Percentiles rank a stretch among this genome's conserved stretches.
phyloP scores from a whole-genome alignment of 2,329 filamentous ascomycete genomes.

The Periconia digitata region DNA sequence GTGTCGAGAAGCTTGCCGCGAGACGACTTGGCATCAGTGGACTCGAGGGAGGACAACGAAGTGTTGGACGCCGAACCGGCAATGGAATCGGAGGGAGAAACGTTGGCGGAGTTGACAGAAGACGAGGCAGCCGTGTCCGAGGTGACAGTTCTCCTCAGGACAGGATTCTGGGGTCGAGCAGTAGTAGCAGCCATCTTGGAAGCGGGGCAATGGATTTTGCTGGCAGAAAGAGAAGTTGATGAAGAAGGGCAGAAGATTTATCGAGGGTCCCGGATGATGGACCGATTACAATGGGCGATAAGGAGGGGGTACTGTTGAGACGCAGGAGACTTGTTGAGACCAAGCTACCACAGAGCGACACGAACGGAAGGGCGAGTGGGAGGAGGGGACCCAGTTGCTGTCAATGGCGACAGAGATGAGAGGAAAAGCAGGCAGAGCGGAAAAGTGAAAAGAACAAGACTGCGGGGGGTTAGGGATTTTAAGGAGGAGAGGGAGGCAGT shows the following conservation, averaged over 20 bases:
- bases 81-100: slow-evolving; percentile 62
- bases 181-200: slow-evolving; percentile 47
- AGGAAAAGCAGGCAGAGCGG: neutral
- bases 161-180: slow-evolving; percentile 54
- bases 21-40: slow-evolving; percentile 54
- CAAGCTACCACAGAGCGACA: neutral
- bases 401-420: neutral
- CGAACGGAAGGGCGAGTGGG: neutral
- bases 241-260: neutral
- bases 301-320: slow-evolving; percentile 7
- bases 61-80: slow-evolving; percentile 75
- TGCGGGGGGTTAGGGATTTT: slow-evolving; percentile 6
- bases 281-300: slow-evolving; percentile 1
- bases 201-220: neutral
- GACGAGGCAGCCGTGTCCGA: slow-evolving; percentile 57
- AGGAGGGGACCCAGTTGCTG: neutral
- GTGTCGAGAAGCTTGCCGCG: slow-evolving; percentile 80
- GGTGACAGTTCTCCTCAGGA: slow-evolving; percentile 49
- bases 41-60: slow-evolving; percentile 86
- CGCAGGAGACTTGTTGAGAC: slow-evolving; percentile 7
- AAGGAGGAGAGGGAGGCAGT: slow-evolving; percentile 1
- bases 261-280: neutral
- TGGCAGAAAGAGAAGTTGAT: neutral
- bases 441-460: neutral
- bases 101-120: slow-evolving; percentile 54